Evolutionary conservation across 352 stramenopile genomes (phyloP).

Genomic region (Pilasporangium apinafurcum): DNA sequence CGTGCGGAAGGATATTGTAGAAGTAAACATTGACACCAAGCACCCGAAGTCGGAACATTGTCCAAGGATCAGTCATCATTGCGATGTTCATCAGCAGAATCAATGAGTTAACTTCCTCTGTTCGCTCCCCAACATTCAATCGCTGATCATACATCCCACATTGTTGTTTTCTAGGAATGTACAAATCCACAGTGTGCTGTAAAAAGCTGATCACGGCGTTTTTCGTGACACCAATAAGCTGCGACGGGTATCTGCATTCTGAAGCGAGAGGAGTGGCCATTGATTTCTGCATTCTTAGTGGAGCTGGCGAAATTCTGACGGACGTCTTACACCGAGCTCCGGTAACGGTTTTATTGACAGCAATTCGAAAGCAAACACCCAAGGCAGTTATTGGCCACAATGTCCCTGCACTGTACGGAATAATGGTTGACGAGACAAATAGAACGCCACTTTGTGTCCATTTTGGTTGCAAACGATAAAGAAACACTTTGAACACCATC

Average conservation of each 20-base stretch:
- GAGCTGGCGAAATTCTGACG: background rate
- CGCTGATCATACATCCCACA: slow-evolving; percentile 1
- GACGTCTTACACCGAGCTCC: no score
- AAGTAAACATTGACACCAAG: slow-evolving; percentile 22
- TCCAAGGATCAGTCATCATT: slow-evolving; percentile 42
- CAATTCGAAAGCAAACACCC: slow-evolving; percentile 2
- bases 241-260: background rate
- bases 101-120: slow-evolving; percentile 13
- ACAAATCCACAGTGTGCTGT: no score
- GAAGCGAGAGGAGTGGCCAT: background rate
- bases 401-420: slow-evolving; percentile 7
- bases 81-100: slow-evolving; percentile 32
- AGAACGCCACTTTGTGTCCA: background rate
- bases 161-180: background rate
- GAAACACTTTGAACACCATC: slow-evolving; percentile 1
- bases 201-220: background rate
- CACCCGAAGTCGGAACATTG: slow-evolving; percentile 16
- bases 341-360: no score
- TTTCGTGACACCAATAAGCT: background rate
- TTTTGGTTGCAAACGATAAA: background rate
- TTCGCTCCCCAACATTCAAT: slow-evolving; percentile 8
- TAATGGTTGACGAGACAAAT: slow-evolving; percentile 3
- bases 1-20: slow-evolving; percentile 8
- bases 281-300: no score
- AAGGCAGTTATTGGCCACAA: slow-evolving; percentile 10